Conservation (phyloP, 2,329 filamentous ascomycete species). For the Thelonectria rubi region DNA sequence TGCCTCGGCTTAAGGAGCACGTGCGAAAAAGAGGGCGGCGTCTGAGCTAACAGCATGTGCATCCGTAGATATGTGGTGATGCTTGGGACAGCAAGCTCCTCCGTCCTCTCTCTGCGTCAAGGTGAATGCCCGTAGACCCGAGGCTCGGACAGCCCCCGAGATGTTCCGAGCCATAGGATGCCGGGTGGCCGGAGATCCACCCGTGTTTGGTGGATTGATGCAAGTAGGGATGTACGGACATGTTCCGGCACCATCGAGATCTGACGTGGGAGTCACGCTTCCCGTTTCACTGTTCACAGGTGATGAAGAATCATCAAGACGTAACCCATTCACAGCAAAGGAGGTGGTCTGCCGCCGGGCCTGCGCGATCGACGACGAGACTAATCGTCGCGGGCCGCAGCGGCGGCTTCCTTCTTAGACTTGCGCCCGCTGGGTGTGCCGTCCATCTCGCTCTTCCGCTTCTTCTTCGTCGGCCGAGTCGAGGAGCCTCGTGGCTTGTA, state of each 20-base stretch:
- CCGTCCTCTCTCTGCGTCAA: not conserved
- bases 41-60: constrained; percentile 3
- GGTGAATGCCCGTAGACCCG: constrained; percentile 27
- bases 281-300: not conserved
- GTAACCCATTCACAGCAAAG: not conserved
- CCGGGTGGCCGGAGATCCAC: constrained; percentile 40
- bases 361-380: not conserved
- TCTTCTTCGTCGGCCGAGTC: constrained; percentile 64
- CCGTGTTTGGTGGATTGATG: constrained; percentile 32
- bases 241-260: constrained; percentile 26
- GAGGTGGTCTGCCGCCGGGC: too few species aligned
- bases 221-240: constrained; percentile 29
- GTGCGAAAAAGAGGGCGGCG: constrained; percentile 16
- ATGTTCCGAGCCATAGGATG: constrained; percentile 34
- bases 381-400: constrained; percentile 46
- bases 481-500: constrained; percentile 68
- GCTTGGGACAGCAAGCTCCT: not conserved
- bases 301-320: constrained; percentile 13
- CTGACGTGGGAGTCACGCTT: constrained; percentile 9
- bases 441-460: constrained; percentile 64
- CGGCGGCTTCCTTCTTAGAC: constrained; percentile 48
- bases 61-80: not conserved
- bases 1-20: constrained; percentile 37
- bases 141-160: constrained; percentile 30
- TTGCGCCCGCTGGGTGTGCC: constrained; percentile 48